A percentile compares a stretch with the other conserved stretches of the same genome.
Evolutionary conservation across 1,284 basidiomycete species (phyloP).

Genomic region (Testicularia cyperi): DNA sequence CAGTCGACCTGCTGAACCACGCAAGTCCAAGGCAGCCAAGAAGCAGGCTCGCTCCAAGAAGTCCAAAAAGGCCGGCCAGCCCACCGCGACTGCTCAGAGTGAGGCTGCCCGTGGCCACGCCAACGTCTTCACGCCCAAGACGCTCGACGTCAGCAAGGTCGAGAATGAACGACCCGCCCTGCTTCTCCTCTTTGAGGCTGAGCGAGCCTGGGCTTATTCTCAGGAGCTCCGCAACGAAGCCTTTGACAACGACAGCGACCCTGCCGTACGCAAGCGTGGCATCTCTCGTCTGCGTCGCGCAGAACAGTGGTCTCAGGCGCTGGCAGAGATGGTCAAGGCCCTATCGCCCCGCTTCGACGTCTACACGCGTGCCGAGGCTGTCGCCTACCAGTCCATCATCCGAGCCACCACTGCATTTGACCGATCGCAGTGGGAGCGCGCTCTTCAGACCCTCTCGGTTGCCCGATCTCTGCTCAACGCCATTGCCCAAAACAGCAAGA

Average conservation of each 20-base stretch:
- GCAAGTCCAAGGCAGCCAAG: slow-evolving; percentile 15
- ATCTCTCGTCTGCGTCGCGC: slow-evolving; percentile 80
- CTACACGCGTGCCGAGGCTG: slow-evolving; percentile 42
- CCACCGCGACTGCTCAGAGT: slow-evolving; percentile 42
- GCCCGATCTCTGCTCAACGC: slow-evolving; percentile 75
- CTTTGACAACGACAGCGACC: slow-evolving; percentile 65
- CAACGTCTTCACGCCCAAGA: slow-evolving; percentile 70
- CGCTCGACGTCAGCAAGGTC: slow-evolving; percentile 41
- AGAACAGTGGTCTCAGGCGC: slow-evolving; percentile 76
- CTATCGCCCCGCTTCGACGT: slow-evolving; percentile 61
- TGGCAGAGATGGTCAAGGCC: slow-evolving; percentile 73
- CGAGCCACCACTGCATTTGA: slow-evolving; percentile 63
- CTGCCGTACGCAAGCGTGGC: slow-evolving; percentile 71
- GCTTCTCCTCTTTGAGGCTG: slow-evolving; percentile 80
- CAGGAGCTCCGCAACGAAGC: slow-evolving; percentile 73
- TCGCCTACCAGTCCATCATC: slow-evolving; percentile 70
- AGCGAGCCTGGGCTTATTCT: slow-evolving; percentile 86
- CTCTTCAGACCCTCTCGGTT: slow-evolving; percentile 74
- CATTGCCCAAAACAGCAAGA: slow-evolving; percentile 70
- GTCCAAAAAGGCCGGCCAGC: slow-evolving; percentile 33
- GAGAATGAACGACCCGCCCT: slow-evolving; percentile 59
- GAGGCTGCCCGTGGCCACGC: slow-evolving; percentile 69
- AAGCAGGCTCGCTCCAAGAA: slow-evolving; percentile 40
- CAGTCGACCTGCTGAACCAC: slow-evolving; percentile 13
- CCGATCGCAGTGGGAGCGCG: slow-evolving; percentile 70